phyloP scores from a whole-genome alignment of 306 rosid genomes.

The cucumber (Cucumis sativus) region Cucumber_9930_V3 NC_026660.2:4361001-4361500 shows the following conservation, averaged over 20 bases:
- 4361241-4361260: constrained; percentile 91
- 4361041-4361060: background rate
- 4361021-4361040: background rate
- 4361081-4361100: background rate
- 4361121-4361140: background rate
- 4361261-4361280: constrained; percentile 61
- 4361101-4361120: background rate
- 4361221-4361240: constrained; percentile 57
- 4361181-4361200: constrained; percentile 7
- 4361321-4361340: background rate
- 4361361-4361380: background rate
- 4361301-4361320: background rate
- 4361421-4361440: constrained; percentile 2
- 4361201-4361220: constrained; percentile 30
- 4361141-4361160: constrained; percentile 4
- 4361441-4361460: background rate
- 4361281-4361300: constrained; percentile 22
- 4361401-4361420: constrained; percentile 8
- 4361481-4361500: constrained; percentile 3
- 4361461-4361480: background rate
- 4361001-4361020: background rate
- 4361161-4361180: background rate
- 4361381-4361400: constrained; percentile 3
- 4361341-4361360: background rate
- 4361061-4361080: background rate